A percentile compares a stretch with the other conserved stretches of the same genome.
These are phyloP conservation scores for Glaciozyma antarctica DNA, from an alignment of 768 basidiomycete genomes.

Conservation along the genomic window DNA sequence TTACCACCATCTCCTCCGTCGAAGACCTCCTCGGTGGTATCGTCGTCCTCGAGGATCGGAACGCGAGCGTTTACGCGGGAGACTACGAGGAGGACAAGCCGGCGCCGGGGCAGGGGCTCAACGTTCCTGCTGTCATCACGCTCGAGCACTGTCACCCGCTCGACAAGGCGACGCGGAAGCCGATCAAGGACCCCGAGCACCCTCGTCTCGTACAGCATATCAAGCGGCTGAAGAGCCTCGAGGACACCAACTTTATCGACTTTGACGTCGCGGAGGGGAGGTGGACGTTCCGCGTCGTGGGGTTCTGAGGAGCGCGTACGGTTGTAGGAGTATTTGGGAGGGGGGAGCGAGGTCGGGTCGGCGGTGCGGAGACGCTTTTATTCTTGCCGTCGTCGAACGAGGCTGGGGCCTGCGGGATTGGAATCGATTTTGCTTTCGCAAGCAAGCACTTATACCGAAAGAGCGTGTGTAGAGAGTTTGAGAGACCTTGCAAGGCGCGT, in stretches of 20 bases:
- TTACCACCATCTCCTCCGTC: slow-evolving; percentile 72
- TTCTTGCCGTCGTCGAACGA: no score
- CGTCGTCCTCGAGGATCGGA: slow-evolving; percentile 79
- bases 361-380: no score
- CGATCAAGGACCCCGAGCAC: slow-evolving; percentile 70
- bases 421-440: no score
- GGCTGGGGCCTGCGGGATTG: no score
- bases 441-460: no score
- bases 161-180: slow-evolving; percentile 82
- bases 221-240: slow-evolving; percentile 72
- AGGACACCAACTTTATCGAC: slow-evolving; percentile 70
- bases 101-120: slow-evolving; percentile 70
- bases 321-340: no score
- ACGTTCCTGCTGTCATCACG: slow-evolving; percentile 69
- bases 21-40: slow-evolving; percentile 75
- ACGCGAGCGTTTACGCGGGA: slow-evolving; percentile 88
- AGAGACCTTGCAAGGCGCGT: background rate
- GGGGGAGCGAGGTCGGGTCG: no score
- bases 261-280: slow-evolving; percentile 72
- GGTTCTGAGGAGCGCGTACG: background rate
- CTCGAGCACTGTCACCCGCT: slow-evolving; percentile 75
- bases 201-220: slow-evolving; percentile 59
- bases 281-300: slow-evolving; percentile 85
- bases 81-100: slow-evolving; percentile 77
- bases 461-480: no score